These are phyloP conservation scores for Salix arbutifolia DNA, from an alignment of 345 rosid species.

Conservation along the genomic window DNA sequence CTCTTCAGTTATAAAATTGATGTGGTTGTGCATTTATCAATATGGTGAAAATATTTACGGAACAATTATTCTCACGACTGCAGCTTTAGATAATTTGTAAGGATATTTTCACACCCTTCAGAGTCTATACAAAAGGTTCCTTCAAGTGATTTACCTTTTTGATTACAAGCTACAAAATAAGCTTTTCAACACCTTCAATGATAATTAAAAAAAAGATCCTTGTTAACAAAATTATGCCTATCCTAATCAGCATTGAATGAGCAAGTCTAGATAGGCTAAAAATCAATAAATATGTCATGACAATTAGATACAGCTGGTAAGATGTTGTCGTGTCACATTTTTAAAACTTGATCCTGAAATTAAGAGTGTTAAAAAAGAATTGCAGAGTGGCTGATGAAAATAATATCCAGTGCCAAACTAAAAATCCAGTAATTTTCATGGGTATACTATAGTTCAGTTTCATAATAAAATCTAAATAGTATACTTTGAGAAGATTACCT, in stretches of 20 bases:
- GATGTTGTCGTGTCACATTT: background rate
- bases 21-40: background rate
- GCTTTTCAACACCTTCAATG: background rate
- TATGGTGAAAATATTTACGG: background rate
- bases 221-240: background rate
- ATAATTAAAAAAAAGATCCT: background rate
- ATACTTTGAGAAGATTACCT: constrained; percentile 40
- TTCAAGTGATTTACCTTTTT: background rate
- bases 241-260: background rate
- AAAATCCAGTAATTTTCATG: background rate
- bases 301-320: background rate
- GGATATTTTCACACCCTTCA: background rate
- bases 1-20: background rate
- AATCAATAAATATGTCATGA: background rate
- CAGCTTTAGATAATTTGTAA: background rate
- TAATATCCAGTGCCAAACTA: background rate
- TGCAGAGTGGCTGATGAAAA: background rate
- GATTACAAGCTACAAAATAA: background rate
- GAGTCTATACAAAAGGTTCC: background rate
- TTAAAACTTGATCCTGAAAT: background rate
- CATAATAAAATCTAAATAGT: background rate
- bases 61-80: background rate
- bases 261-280: background rate
- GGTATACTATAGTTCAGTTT: background rate
- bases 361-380: background rate